Evolutionary conservation across 352 stramenopile species (phyloP).

Genomic region (Lagenidium sp.): DNA sequence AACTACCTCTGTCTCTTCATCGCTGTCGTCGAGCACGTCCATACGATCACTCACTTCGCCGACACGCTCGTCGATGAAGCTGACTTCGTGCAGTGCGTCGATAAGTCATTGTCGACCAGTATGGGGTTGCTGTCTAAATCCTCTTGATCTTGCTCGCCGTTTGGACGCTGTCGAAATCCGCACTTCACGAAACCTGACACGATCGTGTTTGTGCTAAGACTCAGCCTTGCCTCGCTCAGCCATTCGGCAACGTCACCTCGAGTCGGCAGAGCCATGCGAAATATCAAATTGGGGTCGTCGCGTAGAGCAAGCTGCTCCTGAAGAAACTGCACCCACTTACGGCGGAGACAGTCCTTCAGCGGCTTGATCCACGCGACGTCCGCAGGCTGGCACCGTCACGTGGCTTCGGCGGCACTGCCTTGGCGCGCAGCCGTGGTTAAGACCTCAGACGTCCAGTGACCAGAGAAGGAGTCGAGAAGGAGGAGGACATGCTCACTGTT

Average conservation of each 20-base stretch:
- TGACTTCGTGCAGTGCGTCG: too few relatives aligned
- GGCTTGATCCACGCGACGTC: conserved; percentile 15
- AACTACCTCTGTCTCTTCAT: too few relatives aligned
- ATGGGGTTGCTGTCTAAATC: too few relatives aligned
- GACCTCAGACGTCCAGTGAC: conserved; percentile 13
- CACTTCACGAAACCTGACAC: conserved; percentile 3
- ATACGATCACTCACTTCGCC: too few relatives aligned
- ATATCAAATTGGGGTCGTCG: not conserved
- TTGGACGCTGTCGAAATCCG: not conserved
- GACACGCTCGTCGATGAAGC: too few relatives aligned
- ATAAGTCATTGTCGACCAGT: too few relatives aligned
- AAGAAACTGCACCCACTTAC: conserved; percentile 2
- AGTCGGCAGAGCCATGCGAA: conserved; percentile 1
- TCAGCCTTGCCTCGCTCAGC: not conserved
- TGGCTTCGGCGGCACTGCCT: conserved; percentile 4
- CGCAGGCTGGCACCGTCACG: conserved; percentile 12
- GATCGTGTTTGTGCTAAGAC: conserved; percentile 1
- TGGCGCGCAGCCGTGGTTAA: conserved; percentile 12
- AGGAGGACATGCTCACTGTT: conserved; percentile 15
- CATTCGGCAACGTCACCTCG: conserved; percentile 3
- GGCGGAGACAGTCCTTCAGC: conserved; percentile 8
- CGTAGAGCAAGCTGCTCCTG: conserved; percentile 2
- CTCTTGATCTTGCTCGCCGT: not conserved
- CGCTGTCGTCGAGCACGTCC: too few relatives aligned
- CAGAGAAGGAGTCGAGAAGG: conserved; percentile 18